Conservation (phyloP, 805 yeast genomes). For the Candida arabinofermentans region DNA sequence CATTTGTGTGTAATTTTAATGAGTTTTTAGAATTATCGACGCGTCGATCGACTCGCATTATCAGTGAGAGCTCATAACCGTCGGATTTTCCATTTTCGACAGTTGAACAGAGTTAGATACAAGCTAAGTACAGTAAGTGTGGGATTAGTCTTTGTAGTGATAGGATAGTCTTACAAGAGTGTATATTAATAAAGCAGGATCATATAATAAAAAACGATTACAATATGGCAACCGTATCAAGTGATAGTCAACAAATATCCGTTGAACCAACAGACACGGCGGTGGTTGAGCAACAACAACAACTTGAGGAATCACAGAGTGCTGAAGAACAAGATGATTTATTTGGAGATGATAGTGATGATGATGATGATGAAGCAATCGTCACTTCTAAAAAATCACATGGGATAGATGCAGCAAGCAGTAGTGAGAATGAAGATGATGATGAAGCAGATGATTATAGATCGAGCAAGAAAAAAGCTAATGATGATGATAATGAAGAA, state of each 20-base stretch:
- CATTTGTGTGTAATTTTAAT: background rate
- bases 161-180: too few relatives aligned
- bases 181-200: too few relatives aligned
- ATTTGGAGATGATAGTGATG: slow-evolving; percentile 31
- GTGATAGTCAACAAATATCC: too few relatives aligned
- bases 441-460: slow-evolving; percentile 24
- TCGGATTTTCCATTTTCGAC: too few relatives aligned
- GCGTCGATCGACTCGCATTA: slow-evolving; percentile 3
- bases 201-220: too few relatives aligned
- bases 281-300: background rate
- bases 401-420: slow-evolving; percentile 20
- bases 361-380: slow-evolving; percentile 21
- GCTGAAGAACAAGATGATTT: slow-evolving; percentile 34
- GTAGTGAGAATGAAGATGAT: slow-evolving; percentile 35
- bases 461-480: slow-evolving; percentile 23
- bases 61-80: background rate
- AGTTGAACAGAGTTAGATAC: too few relatives aligned
- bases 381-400: slow-evolving; percentile 9
- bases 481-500: slow-evolving; percentile 31
- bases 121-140: too few relatives aligned
- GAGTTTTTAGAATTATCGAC: too few relatives aligned
- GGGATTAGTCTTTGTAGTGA: too few relatives aligned
- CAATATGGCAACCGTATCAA: too few relatives aligned
- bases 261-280: too few relatives aligned
- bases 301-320: background rate